phyloP scores from a whole-genome alignment of 2,329 filamentous ascomycete genomes.

The Verticillium tricorpus region DNA sequence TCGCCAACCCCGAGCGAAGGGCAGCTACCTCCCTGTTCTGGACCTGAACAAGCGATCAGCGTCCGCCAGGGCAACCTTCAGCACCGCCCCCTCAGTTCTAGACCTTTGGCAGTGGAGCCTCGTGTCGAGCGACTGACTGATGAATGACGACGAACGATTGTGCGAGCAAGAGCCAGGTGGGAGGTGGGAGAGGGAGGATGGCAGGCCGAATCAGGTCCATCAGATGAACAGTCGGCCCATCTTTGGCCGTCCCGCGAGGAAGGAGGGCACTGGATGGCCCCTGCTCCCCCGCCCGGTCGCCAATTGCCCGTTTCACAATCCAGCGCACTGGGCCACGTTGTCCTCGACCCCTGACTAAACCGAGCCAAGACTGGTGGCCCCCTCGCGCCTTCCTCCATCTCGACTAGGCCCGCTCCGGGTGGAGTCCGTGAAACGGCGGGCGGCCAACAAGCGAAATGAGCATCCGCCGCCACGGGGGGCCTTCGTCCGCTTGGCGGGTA shows the following conservation, averaged over 20 bases:
- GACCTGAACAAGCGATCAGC: not conserved
- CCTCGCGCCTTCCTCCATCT: not conserved
- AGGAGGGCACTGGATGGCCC: not conserved
- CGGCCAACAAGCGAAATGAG: constrained; percentile 12
- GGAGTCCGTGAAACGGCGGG: constrained; percentile 1
- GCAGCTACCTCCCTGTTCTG: not conserved
- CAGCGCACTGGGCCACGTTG: not conserved
- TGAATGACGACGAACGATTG: not conserved
- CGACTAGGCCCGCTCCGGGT: not conserved
- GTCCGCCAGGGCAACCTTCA: not conserved
- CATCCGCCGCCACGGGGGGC: constrained; percentile 9
- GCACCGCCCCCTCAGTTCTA: not conserved
- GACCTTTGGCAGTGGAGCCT: not conserved
- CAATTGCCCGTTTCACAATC: not conserved
- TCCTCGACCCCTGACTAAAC: not conserved
- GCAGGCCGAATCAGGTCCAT: not conserved
- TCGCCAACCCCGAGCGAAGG: not conserved
- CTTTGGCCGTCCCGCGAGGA: not conserved
- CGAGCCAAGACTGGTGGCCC: constrained; percentile 1
- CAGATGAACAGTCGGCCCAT: not conserved
- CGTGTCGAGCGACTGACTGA: not conserved
- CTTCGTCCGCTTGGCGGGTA: not conserved
- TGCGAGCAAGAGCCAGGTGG: not conserved
- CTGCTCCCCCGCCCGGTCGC: not conserved
- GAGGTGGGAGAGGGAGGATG: not conserved